Conservation (phyloP, 2,329 filamentous ascomycete species). For the Clonostachys solani region DNA sequence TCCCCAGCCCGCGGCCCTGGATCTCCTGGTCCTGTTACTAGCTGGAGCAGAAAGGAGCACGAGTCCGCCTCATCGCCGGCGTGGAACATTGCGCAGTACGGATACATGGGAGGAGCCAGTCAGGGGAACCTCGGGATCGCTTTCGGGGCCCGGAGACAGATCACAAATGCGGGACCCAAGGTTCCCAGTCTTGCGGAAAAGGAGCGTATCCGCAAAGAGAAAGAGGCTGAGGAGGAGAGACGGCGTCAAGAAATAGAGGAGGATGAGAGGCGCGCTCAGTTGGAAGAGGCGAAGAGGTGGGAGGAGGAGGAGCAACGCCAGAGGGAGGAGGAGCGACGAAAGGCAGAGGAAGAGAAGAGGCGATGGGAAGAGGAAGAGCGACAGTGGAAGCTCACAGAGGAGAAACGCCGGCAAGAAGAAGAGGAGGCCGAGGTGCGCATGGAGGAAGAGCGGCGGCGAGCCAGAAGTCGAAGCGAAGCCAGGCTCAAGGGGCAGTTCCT, state of each 20-base stretch:
- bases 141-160: slow-evolving; percentile 88
- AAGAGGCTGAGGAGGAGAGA: slow-evolving; percentile 46
- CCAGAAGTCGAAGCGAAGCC: slow-evolving; percentile 59
- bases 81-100: slow-evolving; percentile 98
- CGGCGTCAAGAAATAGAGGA: slow-evolving; percentile 40
- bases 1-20: slow-evolving; percentile 42
- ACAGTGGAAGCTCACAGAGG: slow-evolving; percentile 74
- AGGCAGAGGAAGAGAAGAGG: slow-evolving; percentile 64
- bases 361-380: slow-evolving; percentile 75
- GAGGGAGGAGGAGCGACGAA: slow-evolving; percentile 55
- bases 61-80: slow-evolving; percentile 79
- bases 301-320: slow-evolving; percentile 58
- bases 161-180: slow-evolving; percentile 74
- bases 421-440: slow-evolving; percentile 65
- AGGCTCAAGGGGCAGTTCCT: slow-evolving; percentile 79
- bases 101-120: slow-evolving; percentile 95
- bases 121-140: slow-evolving; percentile 93
- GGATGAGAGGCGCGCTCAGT: slow-evolving; percentile 57
- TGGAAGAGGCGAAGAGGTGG: slow-evolving; percentile 64
- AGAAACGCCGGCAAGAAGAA: slow-evolving; percentile 67
- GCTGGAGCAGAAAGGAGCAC: slow-evolving; percentile 84
- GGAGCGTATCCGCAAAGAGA: slow-evolving; percentile 60
- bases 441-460: slow-evolving; percentile 60
- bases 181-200: slow-evolving; percentile 84
- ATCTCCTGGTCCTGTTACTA: slow-evolving; percentile 62